Evolutionary conservation across 2,329 filamentous ascomycete genomes (phyloP), one percentile per base, ranked within the genome.

Genomic region (Beauveria medogensis): DNA sequence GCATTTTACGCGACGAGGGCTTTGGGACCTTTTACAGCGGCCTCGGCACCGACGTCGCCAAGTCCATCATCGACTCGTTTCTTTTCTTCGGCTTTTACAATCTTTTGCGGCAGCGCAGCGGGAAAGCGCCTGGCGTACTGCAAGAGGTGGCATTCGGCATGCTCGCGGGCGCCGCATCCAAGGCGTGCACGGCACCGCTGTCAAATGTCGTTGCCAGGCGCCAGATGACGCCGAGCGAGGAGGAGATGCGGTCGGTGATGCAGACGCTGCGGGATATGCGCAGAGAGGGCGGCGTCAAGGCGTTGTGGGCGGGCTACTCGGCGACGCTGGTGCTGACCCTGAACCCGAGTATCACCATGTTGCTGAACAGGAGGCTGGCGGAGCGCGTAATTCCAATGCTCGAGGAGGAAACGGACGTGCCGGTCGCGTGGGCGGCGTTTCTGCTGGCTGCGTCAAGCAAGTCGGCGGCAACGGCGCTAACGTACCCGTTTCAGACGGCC

Each of bases 301-400:
- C 91, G 2, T 88, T 96, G 67, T 96, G 92, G 92, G 88, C 91
- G 0, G 92, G 92, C 0, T 96, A 96, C 72, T 90, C 89, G 22
- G 91, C 91, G 2, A 87, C 83, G 24, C 73, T 96, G 62, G 80
- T 96, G 44, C 75, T 96, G 55, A 92, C 92, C 1, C 78, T 96
- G 30, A 96, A 96, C 68, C 92, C 92, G 1, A 88, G 88, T 65
- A 82, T 96, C 64, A 96, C 92, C 0, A 92, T 96, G 70, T 86
- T 93, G 66, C 77, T 96, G 34, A 90, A 95, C 69, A 87, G 91
- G 66, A 75, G 87, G 8, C 76, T 94, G 22, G 86, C 88, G 65
- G 80, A 83, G 57, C 70, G 78, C 1, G 70, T 89, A 3, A 77
- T 91, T 1, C 59, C 77, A 71, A 44, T 80, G 8, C 75, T 78